Percentiles rank a stretch among this genome's conserved stretches.
Evolutionary conservation across 345 rosid species (phyloP).

Genomic region (Lepidium didymum): DNA sequence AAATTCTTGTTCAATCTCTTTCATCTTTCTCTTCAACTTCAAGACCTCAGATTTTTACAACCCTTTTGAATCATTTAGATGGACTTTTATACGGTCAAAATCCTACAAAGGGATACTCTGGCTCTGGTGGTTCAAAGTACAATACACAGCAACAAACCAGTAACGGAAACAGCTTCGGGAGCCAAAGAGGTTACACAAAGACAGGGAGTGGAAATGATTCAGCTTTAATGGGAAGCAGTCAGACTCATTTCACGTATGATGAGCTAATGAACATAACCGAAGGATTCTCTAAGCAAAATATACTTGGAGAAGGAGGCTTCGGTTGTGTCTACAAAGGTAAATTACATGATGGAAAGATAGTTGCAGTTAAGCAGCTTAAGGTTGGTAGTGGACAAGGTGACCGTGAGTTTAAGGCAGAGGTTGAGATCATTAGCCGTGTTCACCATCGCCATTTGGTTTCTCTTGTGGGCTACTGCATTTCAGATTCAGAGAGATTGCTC

Average conservation of each 20-base stretch:
- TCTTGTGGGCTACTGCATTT: slow-evolving; percentile 70
- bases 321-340: slow-evolving; percentile 80
- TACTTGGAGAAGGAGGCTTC: slow-evolving; percentile 94
- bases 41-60: not conserved
- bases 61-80: slow-evolving; percentile 27
- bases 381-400: slow-evolving; percentile 89
- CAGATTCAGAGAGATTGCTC: slow-evolving; percentile 54
- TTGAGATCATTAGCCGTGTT: slow-evolving; percentile 61
- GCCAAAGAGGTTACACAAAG: slow-evolving; percentile 28
- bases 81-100: slow-evolving; percentile 45
- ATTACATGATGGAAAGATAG: slow-evolving; percentile 44
- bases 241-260: slow-evolving; percentile 58
- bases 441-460: slow-evolving; percentile 26
- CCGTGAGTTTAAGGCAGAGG: slow-evolving; percentile 42
- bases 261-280: slow-evolving; percentile 76
- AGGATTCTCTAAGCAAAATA: slow-evolving; percentile 61
- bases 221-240: slow-evolving; percentile 37
- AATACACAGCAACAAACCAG: slow-evolving; percentile 36
- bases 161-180: slow-evolving; percentile 40
- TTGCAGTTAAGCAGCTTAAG: slow-evolving; percentile 93
- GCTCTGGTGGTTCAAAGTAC: slow-evolving; percentile 28
- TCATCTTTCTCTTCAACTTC: not conserved
- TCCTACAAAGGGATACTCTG: slow-evolving; percentile 30
- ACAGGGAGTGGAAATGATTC: slow-evolving; percentile 46
- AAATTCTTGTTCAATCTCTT: not conserved